Evolutionary conservation across 1,139 yeast species (phyloP).

Genomic region (Candida sojae): DNA sequence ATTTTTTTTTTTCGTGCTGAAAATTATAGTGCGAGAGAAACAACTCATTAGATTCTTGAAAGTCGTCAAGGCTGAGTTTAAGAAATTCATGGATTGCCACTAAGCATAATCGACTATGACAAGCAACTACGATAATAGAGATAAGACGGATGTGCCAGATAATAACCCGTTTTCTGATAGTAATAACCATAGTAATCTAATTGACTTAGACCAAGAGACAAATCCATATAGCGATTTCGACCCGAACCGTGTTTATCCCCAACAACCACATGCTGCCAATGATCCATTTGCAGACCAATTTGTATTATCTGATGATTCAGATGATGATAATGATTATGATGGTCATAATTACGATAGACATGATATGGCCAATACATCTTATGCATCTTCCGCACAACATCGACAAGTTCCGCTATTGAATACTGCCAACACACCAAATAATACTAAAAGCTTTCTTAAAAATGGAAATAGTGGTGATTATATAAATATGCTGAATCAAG

Average conservation of each 20-base stretch:
- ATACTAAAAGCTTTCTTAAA: not conserved
- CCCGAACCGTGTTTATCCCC: conserved; percentile 14
- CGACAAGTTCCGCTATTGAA: conserved; percentile 28
- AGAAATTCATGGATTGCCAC: not conserved
- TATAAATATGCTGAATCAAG: conserved; percentile 24
- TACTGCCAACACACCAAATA: conserved; percentile 17
- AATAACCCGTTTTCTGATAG: conserved; percentile 24
- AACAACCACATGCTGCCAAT: conserved; percentile 5
- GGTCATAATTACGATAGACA: conserved; percentile 5
- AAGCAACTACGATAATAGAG: not conserved
- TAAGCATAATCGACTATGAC: conserved; percentile 1
- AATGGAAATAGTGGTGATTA: conserved; percentile 16
- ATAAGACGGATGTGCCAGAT: not conserved
- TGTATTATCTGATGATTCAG: conserved; percentile 37
- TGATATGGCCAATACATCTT: conserved; percentile 4
- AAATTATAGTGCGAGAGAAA: not conserved
- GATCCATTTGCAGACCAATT: conserved; percentile 28
- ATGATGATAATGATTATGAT: conserved; percentile 13
- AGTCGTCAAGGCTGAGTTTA: conserved; percentile 2
- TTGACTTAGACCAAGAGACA: conserved; percentile 29
- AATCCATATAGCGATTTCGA: conserved; percentile 16
- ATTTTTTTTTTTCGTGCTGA: not conserved
- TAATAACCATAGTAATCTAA: conserved; percentile 23
- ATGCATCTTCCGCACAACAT: conserved; percentile 8
- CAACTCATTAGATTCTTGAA: not conserved